A percentile compares a stretch with the other conserved stretches of the same genome.
These are phyloP conservation scores for Alternaria sp. DNA, from an alignment of 2,329 filamentous ascomycete genomes.

Conservation along the genomic window DNA sequence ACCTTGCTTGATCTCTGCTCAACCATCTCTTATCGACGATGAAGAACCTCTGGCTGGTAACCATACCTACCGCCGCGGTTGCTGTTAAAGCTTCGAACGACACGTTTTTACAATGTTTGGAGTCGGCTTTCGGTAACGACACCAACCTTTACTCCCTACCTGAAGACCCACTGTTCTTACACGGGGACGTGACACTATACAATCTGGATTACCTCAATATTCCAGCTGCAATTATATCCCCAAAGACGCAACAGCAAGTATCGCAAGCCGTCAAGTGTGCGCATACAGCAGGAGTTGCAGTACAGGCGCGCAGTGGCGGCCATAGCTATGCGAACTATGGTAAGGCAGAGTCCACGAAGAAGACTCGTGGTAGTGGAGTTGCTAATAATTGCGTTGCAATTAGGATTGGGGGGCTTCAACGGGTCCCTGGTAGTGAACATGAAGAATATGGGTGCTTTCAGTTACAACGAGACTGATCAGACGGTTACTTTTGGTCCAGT, in stretches of 20 bases:
- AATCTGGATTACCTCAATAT: background rate
- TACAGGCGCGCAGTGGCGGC: background rate
- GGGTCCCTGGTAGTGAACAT: background rate
- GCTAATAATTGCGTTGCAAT: background rate
- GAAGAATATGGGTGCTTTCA: conserved; percentile 2
- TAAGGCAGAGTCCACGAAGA: background rate
- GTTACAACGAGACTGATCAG: background rate
- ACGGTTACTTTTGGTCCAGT: conserved; percentile 2
- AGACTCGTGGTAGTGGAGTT: background rate
- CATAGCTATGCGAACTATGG: conserved; percentile 8
- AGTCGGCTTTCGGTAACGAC: background rate
- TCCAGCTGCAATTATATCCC: background rate
- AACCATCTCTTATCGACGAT: background rate
- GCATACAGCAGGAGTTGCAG: background rate
- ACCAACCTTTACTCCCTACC: background rate
- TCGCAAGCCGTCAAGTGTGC: background rate
- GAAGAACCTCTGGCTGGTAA: background rate
- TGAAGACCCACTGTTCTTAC: background rate
- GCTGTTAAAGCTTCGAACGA: background rate
- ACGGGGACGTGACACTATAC: background rate
- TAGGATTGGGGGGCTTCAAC: background rate
- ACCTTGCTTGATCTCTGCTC: background rate
- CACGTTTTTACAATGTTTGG: background rate
- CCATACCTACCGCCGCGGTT: background rate
- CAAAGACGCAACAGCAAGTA: background rate